These are phyloP conservation scores for Sabuloglossum arenarium DNA, from an alignment of 495 filamentous ascomycete genomes.

Conservation along the genomic window DNA sequence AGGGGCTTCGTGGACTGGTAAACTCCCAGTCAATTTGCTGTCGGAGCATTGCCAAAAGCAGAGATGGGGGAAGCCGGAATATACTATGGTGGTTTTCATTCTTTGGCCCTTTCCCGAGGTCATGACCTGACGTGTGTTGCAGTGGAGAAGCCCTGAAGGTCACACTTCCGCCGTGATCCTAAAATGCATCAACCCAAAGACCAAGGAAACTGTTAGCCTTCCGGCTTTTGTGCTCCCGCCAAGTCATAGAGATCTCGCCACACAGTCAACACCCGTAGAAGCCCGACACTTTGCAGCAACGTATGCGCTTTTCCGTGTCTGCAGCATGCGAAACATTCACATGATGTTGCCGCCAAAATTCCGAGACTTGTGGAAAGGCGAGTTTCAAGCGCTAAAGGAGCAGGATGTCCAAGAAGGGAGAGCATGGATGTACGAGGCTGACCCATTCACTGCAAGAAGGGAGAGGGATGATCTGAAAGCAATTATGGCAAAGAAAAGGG, in stretches of 20 bases:
- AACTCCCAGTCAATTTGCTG: conserved; percentile 80
- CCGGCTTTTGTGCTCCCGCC: conserved; percentile 68
- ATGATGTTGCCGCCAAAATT: conserved; percentile 88
- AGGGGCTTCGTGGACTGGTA: conserved; percentile 92
- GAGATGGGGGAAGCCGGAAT: conserved; percentile 88
- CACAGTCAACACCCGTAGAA: conserved; percentile 58
- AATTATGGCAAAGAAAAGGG: conserved; percentile 44
- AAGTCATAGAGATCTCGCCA: conserved; percentile 42
- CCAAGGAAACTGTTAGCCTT: conserved; percentile 46
- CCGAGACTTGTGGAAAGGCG: conserved; percentile 65
- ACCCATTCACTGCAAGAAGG: conserved; percentile 64
- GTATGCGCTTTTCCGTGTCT: conserved; percentile 74
- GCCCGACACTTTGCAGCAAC: conserved; percentile 84
- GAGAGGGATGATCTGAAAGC: conserved; percentile 59
- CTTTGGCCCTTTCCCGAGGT: neutral
- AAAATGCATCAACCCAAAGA: conserved; percentile 61
- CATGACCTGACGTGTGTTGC: conserved; percentile 6
- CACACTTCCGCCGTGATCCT: conserved; percentile 64
- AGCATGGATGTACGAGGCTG: conserved; percentile 87
- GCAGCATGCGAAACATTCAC: conserved; percentile 83
- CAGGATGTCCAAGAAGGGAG: conserved; percentile 54
- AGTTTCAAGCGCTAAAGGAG: conserved; percentile 59
- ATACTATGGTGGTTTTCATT: conserved; percentile 39
- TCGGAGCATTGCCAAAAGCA: conserved; percentile 89
- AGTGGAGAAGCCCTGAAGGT: conserved; percentile 31